Evolutionary conservation across 331 rosid species (phyloP), one percentile per base, ranked within the genome.

Genomic region (Acacia concinna): DNA sequence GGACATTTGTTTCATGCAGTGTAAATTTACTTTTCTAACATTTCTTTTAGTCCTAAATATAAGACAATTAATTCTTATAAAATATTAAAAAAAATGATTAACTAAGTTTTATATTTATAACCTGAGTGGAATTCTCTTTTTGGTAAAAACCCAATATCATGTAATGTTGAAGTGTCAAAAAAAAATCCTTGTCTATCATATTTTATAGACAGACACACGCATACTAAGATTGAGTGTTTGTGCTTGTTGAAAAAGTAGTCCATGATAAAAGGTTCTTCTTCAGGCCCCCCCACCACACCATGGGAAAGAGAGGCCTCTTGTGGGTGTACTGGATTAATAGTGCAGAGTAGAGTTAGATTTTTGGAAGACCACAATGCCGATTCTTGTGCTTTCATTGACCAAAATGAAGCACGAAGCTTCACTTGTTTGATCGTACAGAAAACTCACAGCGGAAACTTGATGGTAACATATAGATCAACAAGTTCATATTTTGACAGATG

Each of bases 341-440:
- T 78, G 15, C 52, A 63, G 54, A 47, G 40, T 65, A 63, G 54
- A 47, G 74, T 51, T 66, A 31, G 32, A 47, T 63, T 34, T 62
- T 49, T 47, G 46, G 41, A 37, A 66, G 62, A 73, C 37, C 14
- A 28, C 65, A 31, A 10, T 25, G 43, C 23, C 40, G 78, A 79
- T 79, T 64, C 44, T 72, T 41, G 72, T 60, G 63, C 51, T 70
- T 35, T 21, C 67, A 67, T 49, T 23, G 67, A 66, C 46, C 38
- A 35, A 5, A 5, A 51, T 51, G 59, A 51, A 49, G 28, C 28
- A 18, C 51, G 54, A 66, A 65, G 47, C 65, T 51, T 10, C 30
- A 20, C 21, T 68, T 78, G 41, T 40, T 78, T 32, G 70, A n/a
- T 62, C 35, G 27, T 31, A 63, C 62, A 43, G 37, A 4, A 37